Evolutionary conservation across 2,329 filamentous ascomycete genomes (phyloP).

Genomic region (Fonsecaea pedrosoi): DNA sequence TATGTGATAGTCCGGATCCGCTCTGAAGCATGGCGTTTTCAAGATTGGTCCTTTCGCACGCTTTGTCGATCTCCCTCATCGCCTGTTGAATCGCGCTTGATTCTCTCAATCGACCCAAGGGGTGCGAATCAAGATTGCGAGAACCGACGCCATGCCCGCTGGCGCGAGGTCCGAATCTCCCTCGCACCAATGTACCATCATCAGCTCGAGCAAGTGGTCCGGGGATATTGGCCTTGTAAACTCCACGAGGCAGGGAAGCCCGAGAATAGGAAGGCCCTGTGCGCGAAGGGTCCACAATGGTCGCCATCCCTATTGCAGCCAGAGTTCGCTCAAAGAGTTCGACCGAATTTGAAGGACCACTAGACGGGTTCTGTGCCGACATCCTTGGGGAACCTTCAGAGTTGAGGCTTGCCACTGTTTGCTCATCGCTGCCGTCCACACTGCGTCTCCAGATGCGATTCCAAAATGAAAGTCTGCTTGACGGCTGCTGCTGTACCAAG

Average conservation of each 20-base stretch:
- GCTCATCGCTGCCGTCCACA: constrained; percentile 24
- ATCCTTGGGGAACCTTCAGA: constrained; percentile 10
- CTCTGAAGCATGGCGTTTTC: constrained; percentile 2
- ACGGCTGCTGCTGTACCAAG: constrained; percentile 25
- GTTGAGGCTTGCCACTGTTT: not conserved
- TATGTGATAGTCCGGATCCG: not conserved
- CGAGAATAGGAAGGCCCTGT: constrained; percentile 13
- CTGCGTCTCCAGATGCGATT: constrained; percentile 19
- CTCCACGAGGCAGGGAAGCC: constrained; percentile 30
- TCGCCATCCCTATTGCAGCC: constrained; percentile 46
- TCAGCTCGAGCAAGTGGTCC: constrained; percentile 47
- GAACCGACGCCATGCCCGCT: constrained; percentile 50
- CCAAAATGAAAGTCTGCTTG: constrained; percentile 14
- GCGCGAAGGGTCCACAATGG: constrained; percentile 36
- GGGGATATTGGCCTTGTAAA: constrained; percentile 33
- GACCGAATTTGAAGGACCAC: constrained; percentile 18
- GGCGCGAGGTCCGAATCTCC: constrained; percentile 49
- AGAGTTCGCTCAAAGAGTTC: constrained; percentile 42
- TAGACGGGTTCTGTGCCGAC: constrained; percentile 5
- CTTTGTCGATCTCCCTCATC: constrained; percentile 32
- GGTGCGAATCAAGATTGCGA: constrained; percentile 35
- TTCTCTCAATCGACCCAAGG: constrained; percentile 24
- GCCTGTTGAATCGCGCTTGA: constrained; percentile 23
- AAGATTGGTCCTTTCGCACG: constrained; percentile 24
- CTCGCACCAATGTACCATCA: constrained; percentile 51